These are phyloP conservation scores for Trichoderma guizhouense DNA, from an alignment of 2,329 filamentous ascomycete genomes.

Conservation along the genomic window DNA sequence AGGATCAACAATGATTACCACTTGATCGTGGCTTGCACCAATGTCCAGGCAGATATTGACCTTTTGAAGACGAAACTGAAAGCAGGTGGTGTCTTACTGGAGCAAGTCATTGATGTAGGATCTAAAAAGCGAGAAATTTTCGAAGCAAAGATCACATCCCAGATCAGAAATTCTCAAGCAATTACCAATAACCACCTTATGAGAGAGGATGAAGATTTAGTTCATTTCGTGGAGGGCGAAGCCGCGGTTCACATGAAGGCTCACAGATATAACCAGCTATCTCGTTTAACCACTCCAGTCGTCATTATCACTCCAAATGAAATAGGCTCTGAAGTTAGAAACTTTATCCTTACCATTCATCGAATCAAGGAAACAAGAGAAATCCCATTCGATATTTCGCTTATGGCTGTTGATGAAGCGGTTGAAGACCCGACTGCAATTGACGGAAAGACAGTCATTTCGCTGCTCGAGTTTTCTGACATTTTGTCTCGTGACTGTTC, in stretches of 20 bases:
- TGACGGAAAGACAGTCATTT: slow-evolving; percentile 37
- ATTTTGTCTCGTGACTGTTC: slow-evolving; percentile 23
- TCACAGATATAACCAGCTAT: background rate
- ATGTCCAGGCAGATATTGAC: slow-evolving; percentile 19
- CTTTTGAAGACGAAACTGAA: slow-evolving; percentile 27
- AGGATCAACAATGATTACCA: slow-evolving; percentile 32
- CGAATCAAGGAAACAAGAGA: background rate
- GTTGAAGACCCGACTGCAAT: slow-evolving; percentile 20
- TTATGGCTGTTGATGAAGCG: slow-evolving; percentile 18
- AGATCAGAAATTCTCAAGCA: background rate
- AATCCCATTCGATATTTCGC: background rate
- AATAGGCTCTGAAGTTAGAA: background rate
- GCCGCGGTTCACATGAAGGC: background rate
- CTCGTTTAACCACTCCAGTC: background rate
- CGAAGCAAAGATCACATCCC: background rate
- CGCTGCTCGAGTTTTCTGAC: slow-evolving; percentile 43
- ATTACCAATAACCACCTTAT: background rate
- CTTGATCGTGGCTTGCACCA: slow-evolving; percentile 30
- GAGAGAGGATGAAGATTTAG: background rate
- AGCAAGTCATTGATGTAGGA: background rate
- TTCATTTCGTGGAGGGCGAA: background rate
- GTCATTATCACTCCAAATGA: background rate
- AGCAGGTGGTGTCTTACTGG: slow-evolving; percentile 30
- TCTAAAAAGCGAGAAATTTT: background rate
- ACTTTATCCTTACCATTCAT: background rate